Evolutionary conservation across 768 basidiomycete genomes (phyloP).

Genomic region (Neoboletus magnificus): DNA sequence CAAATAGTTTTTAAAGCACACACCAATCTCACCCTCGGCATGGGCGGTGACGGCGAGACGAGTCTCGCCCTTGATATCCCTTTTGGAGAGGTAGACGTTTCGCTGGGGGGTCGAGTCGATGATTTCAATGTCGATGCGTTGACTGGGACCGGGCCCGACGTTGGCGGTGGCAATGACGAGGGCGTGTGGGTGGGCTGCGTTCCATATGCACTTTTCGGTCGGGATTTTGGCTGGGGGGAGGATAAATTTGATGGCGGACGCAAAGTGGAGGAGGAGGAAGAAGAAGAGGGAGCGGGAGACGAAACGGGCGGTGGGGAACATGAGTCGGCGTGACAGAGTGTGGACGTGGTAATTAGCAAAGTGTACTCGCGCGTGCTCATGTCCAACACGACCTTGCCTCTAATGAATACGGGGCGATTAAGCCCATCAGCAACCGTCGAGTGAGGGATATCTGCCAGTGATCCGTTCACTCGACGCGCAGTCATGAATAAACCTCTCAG

Average conservation of each 20-base stretch:
- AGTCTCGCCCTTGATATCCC: constrained; percentile 84
- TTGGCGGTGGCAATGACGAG: constrained; percentile 97
- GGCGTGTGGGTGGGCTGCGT: constrained; percentile 78
- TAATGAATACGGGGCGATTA: too few species aligned
- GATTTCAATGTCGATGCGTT: constrained; percentile 92
- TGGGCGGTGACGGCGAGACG: constrained; percentile 93
- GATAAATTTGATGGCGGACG: constrained; percentile 79
- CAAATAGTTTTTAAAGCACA: constrained; percentile 86
- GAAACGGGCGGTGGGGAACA: constrained; percentile 1
- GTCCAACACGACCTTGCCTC: too few species aligned
- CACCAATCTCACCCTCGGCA: constrained; percentile 90
- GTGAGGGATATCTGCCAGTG: too few species aligned
- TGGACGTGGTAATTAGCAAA: constrained; percentile 7
- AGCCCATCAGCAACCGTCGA: too few species aligned
- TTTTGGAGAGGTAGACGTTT: constrained; percentile 91
- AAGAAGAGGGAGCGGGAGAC: constrained; percentile 16
- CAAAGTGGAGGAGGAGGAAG: constrained; percentile 27
- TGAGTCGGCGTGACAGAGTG: neutral
- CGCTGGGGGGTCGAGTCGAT: constrained; percentile 80
- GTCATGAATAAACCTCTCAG: too few species aligned
- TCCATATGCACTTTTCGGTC: constrained; percentile 89
- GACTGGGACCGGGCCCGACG: constrained; percentile 68
- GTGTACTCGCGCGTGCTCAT: neutral
- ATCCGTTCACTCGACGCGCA: too few species aligned
- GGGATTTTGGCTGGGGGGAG: constrained; percentile 73